Percentiles rank a stretch among this genome's conserved stretches.
Conservation (phyloP, 2,329 filamentous ascomycete genomes). For the Sporothrix dimorphospora region DNA sequence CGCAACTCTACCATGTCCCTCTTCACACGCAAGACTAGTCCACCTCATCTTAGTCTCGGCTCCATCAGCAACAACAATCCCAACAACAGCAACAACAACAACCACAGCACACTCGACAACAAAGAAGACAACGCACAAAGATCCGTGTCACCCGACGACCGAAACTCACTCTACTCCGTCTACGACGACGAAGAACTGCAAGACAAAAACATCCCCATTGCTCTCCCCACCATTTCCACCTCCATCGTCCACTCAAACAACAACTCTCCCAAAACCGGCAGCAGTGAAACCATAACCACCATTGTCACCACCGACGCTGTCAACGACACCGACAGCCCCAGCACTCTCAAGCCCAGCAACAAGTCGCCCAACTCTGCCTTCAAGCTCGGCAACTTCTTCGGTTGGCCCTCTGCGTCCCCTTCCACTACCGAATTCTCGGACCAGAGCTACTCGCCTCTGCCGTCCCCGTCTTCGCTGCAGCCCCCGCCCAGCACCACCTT, state of each 20-base stretch:
- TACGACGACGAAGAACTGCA: slow-evolving; percentile 31
- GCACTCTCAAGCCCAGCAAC: slow-evolving; percentile 44
- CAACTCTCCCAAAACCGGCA: neutral
- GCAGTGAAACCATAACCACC: slow-evolving; percentile 14
- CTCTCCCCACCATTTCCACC: slow-evolving; percentile 23
- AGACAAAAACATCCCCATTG: slow-evolving; percentile 25
- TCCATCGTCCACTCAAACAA: neutral
- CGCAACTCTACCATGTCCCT: slow-evolving; percentile 49
- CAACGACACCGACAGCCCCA: slow-evolving; percentile 24
- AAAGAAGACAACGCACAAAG: slow-evolving; percentile 39
- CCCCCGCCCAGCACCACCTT: slow-evolving; percentile 37
- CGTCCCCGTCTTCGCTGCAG: slow-evolving; percentile 46
- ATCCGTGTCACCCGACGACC: slow-evolving; percentile 23
- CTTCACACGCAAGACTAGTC: slow-evolving; percentile 53
- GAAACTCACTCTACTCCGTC: slow-evolving; percentile 14
- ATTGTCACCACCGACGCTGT: slow-evolving; percentile 6
- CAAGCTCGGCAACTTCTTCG: slow-evolving; percentile 57
- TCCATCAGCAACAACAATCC: slow-evolving; percentile 23
- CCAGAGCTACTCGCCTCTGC: slow-evolving; percentile 49
- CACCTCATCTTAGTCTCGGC: slow-evolving; percentile 58
- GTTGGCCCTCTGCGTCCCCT: slow-evolving; percentile 54
- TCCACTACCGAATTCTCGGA: slow-evolving; percentile 57
- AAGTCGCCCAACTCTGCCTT: slow-evolving; percentile 56
- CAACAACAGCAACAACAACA: slow-evolving; percentile 24
- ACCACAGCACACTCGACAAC: slow-evolving; percentile 33